Evolutionary conservation across 2,329 filamentous ascomycete species (phyloP).

Genomic region (Trichoderma brevicompactum): DNA sequence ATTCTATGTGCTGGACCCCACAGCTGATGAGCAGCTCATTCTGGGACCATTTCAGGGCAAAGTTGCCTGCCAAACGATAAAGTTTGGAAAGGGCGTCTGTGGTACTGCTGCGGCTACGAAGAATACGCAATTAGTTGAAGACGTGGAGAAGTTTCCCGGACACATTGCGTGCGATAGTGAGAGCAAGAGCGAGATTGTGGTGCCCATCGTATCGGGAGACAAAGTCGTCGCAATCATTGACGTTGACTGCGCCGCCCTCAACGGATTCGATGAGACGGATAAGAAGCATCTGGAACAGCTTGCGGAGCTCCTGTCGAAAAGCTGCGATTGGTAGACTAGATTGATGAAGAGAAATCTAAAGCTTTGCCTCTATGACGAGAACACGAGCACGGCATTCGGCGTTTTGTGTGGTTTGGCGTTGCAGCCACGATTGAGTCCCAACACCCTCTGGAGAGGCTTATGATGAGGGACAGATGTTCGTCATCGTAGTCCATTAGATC

Average conservation of each 20-base stretch:
- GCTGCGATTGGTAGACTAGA: constrained; percentile 65
- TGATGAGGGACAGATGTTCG: background rate
- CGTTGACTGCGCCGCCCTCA: constrained; percentile 70
- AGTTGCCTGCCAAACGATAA: constrained; percentile 77
- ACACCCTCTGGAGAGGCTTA: background rate
- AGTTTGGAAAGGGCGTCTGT: constrained; percentile 75
- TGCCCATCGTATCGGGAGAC: constrained; percentile 62
- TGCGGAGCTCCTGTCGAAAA: constrained; percentile 60
- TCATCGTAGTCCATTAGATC: background rate
- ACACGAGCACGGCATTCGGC: background rate
- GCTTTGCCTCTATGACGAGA: background rate
- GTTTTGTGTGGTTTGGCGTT: background rate
- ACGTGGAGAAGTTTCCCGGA: constrained; percentile 76
- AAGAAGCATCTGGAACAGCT: constrained; percentile 67
- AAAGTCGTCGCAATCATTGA: constrained; percentile 77
- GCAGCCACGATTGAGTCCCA: background rate
- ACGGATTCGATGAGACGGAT: constrained; percentile 73
- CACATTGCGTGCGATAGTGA: constrained; percentile 82
- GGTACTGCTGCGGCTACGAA: constrained; percentile 66
- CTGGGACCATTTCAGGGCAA: constrained; percentile 82
- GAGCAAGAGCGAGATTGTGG: constrained; percentile 79
- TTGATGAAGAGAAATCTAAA: background rate
- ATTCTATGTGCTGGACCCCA: constrained; percentile 70
- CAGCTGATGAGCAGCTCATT: constrained; percentile 60
- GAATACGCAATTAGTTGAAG: constrained; percentile 67